Percentiles rank a stretch among this genome's conserved stretches.
phyloP scores from a whole-genome alignment of 2,329 filamentous ascomycete species.

The Scedosporium apiospermum region DNA sequence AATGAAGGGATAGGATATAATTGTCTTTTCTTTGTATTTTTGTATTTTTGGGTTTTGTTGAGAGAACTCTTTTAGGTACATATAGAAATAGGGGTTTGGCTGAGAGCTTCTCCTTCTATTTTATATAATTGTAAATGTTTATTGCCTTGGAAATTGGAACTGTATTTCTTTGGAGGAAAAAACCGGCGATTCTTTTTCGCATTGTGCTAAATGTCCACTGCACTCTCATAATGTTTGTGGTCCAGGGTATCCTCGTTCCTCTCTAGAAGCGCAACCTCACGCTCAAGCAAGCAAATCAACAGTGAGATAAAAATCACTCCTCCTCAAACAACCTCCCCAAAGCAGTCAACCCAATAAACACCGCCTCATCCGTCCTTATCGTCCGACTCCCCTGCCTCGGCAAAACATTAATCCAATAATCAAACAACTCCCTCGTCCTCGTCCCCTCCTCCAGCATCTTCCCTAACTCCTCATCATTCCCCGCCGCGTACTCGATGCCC shows the following conservation, averaged over 20 bases:
- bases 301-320: background rate
- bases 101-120: constrained; percentile 1
- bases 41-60: background rate
- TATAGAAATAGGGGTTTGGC: background rate
- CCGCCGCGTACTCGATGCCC: constrained; percentile 67
- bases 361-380: constrained; percentile 75
- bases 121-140: background rate
- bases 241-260: background rate
- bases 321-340: constrained; percentile 49
- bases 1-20: background rate
- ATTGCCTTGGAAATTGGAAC: background rate
- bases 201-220: background rate
- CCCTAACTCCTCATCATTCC: constrained; percentile 45
- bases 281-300: background rate
- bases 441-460: constrained; percentile 54
- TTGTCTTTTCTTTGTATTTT: background rate
- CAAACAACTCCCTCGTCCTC: constrained; percentile 64
- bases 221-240: background rate
- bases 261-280: background rate
- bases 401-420: constrained; percentile 74
- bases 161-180: background rate
- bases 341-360: constrained; percentile 66
- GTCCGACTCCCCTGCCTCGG: constrained; percentile 73
- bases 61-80: background rate
- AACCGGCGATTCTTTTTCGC: background rate